Evolutionary conservation across 352 stramenopile species (phyloP).

Genomic region (Thalassiosira exigua): DNA sequence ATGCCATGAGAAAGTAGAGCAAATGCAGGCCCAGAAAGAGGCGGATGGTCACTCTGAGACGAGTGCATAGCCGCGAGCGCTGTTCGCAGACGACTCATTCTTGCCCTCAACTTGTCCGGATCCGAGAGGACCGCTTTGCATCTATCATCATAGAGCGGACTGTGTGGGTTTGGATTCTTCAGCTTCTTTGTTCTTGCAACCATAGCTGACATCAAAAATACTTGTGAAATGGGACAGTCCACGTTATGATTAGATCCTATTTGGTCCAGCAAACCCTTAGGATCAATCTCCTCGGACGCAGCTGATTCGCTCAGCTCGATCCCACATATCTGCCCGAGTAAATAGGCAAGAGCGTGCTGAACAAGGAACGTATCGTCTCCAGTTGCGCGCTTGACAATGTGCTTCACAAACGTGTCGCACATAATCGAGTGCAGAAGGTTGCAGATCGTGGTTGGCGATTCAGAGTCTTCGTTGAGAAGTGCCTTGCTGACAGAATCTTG

Average conservation of each 20-base stretch:
- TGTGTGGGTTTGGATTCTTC: not conserved
- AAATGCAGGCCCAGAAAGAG: not conserved
- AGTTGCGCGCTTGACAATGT: not conserved
- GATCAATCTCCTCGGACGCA: not conserved
- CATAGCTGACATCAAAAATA: slow-evolving; percentile 11
- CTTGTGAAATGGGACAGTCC: not conserved
- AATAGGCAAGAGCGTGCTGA: slow-evolving; percentile 15
- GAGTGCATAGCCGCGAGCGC: slow-evolving; percentile 18
- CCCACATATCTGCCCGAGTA: slow-evolving; percentile 8
- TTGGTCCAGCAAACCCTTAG: not conserved
- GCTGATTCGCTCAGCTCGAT: slow-evolving; percentile 10
- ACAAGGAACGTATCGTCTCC: not conserved
- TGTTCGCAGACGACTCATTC: slow-evolving; percentile 4
- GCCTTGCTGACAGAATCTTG: not conserved
- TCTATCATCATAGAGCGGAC: slow-evolving; percentile 6
- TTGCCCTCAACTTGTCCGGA: slow-evolving; percentile 11
- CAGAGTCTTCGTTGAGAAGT: not conserved
- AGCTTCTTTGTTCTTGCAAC: not conserved
- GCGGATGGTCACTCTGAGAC: slow-evolving; percentile 1
- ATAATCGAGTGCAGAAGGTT: not conserved
- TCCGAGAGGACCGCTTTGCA: slow-evolving; percentile 6
- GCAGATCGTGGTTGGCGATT: not conserved
- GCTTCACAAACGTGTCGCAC: not conserved
- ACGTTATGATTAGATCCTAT: not conserved
- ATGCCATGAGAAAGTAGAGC: slow-evolving; percentile 21